Conservation (phyloP, 306 rosid genomes). For the Prunus davidiana region DNA sequence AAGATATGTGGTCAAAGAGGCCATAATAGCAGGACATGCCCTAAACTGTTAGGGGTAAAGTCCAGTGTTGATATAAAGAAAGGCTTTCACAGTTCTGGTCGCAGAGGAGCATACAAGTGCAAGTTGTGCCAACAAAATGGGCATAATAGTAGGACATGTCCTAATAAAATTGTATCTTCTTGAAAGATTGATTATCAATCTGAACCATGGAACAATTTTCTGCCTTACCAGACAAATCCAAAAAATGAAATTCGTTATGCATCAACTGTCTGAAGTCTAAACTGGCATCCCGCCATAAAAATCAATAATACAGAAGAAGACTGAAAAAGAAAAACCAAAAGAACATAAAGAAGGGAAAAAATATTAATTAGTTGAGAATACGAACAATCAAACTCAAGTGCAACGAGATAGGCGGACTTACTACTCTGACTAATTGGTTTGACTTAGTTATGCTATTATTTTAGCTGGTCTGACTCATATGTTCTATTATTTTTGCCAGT, state of each 20-base stretch:
- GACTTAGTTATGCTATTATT: too few relatives aligned
- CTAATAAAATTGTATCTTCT: constrained; percentile 29
- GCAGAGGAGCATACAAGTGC: constrained; percentile 49
- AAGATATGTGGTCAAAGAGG: constrained; percentile 56
- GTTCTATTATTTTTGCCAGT: too few relatives aligned
- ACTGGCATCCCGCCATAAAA: too few relatives aligned
- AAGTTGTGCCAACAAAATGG: constrained; percentile 53
- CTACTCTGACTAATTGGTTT: too few relatives aligned
- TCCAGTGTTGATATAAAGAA: constrained; percentile 11
- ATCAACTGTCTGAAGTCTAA: too few relatives aligned
- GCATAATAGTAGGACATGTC: constrained; percentile 81
- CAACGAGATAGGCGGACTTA: too few relatives aligned
- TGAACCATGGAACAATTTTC: background rate
- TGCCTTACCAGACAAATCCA: background rate
- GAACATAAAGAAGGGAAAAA: too few relatives aligned
- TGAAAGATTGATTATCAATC: constrained; percentile 21
- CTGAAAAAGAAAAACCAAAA: too few relatives aligned
- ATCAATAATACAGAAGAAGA: background rate
- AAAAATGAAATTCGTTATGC: too few relatives aligned
- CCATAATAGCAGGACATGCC: constrained; percentile 67
- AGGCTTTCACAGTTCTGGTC: constrained; percentile 11
- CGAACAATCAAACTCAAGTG: too few relatives aligned
- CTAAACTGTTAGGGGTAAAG: constrained; percentile 18
- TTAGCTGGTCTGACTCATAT: too few relatives aligned
- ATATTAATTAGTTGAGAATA: too few relatives aligned